Evolutionary conservation across 306 rosid genomes (phyloP).

Genomic region (Castanea crenata): DNA sequence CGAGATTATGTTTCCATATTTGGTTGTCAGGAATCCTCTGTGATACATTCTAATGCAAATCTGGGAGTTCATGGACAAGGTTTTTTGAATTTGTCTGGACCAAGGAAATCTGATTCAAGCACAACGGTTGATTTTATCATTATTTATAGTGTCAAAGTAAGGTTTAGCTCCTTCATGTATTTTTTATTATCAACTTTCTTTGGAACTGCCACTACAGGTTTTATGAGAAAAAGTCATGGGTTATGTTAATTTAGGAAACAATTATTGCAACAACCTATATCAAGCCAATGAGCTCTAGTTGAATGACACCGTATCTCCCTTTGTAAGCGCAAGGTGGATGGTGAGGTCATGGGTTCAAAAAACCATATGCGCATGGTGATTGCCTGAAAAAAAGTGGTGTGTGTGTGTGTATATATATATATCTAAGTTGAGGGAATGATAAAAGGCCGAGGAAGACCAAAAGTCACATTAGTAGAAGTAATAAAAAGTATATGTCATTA

Average conservation of each 20-base stretch:
- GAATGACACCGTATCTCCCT: too few relatives aligned
- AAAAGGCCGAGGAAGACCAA: too few relatives aligned
- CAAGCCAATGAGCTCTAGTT: too few relatives aligned
- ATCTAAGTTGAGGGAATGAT: too few relatives aligned
- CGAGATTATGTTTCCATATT: constrained; percentile 25
- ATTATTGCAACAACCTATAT: background rate
- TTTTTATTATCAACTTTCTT: constrained; percentile 10
- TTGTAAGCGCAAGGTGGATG: too few relatives aligned
- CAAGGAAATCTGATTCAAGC: constrained; percentile 93
- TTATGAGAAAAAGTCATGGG: background rate
- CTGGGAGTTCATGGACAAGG: constrained; percentile 99
- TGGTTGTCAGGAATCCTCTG: constrained; percentile 72
- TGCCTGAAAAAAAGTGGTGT: too few relatives aligned
- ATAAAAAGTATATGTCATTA: too few relatives aligned
- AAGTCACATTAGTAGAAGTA: too few relatives aligned
- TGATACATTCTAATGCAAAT: constrained; percentile 89
- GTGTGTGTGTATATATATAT: too few relatives aligned
- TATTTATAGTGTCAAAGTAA: constrained; percentile 76
- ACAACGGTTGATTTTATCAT: constrained; percentile 73
- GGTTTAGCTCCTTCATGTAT: constrained; percentile 26
- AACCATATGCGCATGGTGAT: too few relatives aligned
- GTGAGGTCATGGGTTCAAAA: too few relatives aligned
- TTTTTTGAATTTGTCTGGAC: constrained; percentile 82
- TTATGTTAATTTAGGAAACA: background rate
- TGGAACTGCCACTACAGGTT: background rate